These are phyloP conservation scores for Tremella mesenterica DNA, from an alignment of 768 basidiomycete genomes.

Conservation along the genomic window DNA sequence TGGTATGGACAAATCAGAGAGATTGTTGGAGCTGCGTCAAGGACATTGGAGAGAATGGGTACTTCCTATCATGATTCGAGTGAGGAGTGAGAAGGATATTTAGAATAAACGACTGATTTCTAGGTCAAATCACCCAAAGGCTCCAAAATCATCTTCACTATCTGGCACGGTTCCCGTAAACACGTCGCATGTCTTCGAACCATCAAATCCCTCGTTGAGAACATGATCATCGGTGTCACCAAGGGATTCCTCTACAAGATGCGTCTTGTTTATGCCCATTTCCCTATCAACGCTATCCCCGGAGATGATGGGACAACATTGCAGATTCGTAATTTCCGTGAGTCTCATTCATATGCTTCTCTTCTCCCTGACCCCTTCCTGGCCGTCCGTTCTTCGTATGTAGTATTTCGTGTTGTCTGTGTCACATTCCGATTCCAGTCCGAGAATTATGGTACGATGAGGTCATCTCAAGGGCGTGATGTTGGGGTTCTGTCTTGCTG, in stretches of 20 bases:
- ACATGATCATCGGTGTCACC: slow-evolving; percentile 96
- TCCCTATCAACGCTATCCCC: slow-evolving; percentile 93
- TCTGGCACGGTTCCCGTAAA: slow-evolving; percentile 98
- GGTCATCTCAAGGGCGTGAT: too few relatives aligned
- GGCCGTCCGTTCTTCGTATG: not conserved
- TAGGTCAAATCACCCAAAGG: slow-evolving; percentile 54
- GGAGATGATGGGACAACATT: slow-evolving; percentile 39
- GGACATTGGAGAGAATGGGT: too few relatives aligned
- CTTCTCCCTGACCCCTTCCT: too few relatives aligned
- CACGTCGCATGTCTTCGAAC: slow-evolving; percentile 97
- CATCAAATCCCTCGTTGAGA: slow-evolving; percentile 85
- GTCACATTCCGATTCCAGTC: not conserved
- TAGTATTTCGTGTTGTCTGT: not conserved
- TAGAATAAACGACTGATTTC: not conserved
- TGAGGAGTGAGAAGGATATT: not conserved
- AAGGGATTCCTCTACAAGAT: slow-evolving; percentile 99
- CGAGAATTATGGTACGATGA: not conserved
- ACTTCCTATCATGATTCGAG: too few relatives aligned
- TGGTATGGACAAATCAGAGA: too few relatives aligned
- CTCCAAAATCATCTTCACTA: slow-evolving; percentile 70
- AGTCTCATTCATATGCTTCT: slow-evolving; percentile 4
- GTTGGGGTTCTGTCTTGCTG: too few relatives aligned
- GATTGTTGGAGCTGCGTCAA: too few relatives aligned
- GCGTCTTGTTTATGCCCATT: slow-evolving; percentile 98
- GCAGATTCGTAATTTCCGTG: slow-evolving; percentile 47